phyloP scores from a whole-genome alignment of 257 asterid genomes.

The Capsicum rhomboideum region DNA sequence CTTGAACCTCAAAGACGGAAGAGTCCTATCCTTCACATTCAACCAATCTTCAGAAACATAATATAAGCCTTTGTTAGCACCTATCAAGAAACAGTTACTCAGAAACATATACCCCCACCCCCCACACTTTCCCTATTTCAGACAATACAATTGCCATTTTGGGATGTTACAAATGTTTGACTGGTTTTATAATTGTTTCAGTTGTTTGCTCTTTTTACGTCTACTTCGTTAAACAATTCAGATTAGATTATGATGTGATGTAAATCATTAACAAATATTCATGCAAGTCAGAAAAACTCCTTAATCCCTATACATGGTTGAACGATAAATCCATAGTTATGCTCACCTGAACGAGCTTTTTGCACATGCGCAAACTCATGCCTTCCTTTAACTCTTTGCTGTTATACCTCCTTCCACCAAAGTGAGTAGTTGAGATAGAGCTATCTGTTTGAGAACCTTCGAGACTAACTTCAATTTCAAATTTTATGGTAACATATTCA shows the following conservation, averaged over 20 bases:
- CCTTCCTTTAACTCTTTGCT: conserved; percentile 31
- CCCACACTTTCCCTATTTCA: neutral
- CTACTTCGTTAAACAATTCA: neutral
- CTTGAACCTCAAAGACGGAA: neutral
- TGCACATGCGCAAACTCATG: conserved; percentile 39
- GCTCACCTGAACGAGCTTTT: conserved; percentile 32
- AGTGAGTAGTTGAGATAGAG: conserved; percentile 10
- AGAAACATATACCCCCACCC: neutral
- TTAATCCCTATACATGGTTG: neutral
- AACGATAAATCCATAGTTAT: neutral
- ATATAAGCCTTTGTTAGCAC: neutral
- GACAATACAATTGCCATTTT: neutral
- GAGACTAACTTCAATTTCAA: conserved; percentile 23
- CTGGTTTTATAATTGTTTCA: neutral
- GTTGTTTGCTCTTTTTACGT: neutral
- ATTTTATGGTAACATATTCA: conserved; percentile 20
- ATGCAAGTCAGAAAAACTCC: neutral
- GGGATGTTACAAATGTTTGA: neutral
- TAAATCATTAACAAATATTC: neutral
- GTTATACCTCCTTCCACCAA: conserved; percentile 20
- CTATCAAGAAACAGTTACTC: neutral
- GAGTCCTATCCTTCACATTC: neutral
- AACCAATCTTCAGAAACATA: neutral
- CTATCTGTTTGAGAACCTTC: conserved; percentile 19
- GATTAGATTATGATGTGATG: neutral